These are phyloP conservation scores for Epichloe festucae DNA, from an alignment of 2,329 filamentous ascomycete genomes.

Conservation along the genomic window DNA sequence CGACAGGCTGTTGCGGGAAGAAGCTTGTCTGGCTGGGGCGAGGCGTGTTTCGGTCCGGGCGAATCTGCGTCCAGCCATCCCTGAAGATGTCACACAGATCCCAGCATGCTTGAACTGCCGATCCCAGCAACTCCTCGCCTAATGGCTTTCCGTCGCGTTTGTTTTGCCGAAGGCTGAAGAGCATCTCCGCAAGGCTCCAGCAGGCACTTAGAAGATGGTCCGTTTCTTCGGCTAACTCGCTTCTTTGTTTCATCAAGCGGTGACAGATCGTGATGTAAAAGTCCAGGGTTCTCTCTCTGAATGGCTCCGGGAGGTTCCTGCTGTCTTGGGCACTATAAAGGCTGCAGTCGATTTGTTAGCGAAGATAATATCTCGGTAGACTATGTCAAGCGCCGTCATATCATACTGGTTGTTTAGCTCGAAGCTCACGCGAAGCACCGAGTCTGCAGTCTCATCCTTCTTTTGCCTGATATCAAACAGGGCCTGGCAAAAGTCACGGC, in stretches of 20 bases:
- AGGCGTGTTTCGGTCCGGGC: constrained; percentile 76
- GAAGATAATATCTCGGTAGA: background rate
- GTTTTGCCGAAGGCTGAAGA: constrained; percentile 81
- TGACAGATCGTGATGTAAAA: constrained; percentile 93
- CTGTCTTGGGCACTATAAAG: constrained; percentile 81
- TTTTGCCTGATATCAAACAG: constrained; percentile 75
- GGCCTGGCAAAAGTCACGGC: constrained; percentile 81
- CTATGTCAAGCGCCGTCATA: background rate
- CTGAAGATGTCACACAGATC: constrained; percentile 88
- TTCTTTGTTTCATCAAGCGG: constrained; percentile 88
- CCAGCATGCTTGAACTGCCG: constrained; percentile 87
- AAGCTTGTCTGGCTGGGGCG: constrained; percentile 69
- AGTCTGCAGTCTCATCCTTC: constrained; percentile 69
- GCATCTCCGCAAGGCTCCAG: constrained; percentile 84
- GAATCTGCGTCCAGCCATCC: constrained; percentile 80
- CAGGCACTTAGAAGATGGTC: constrained; percentile 75
- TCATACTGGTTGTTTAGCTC: constrained; percentile 81
- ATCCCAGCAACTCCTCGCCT: constrained; percentile 75
- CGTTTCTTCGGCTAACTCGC: constrained; percentile 64
- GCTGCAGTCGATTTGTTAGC: constrained; percentile 20
- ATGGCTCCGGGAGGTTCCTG: constrained; percentile 68
- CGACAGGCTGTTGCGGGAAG: constrained; percentile 36
- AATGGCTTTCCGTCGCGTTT: constrained; percentile 57
- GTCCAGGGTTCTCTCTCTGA: constrained; percentile 79
- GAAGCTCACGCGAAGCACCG: constrained; percentile 81